These are phyloP conservation scores for Candida glucosophila DNA, from an alignment of 1,139 yeast genomes.

Conservation along the genomic window DNA sequence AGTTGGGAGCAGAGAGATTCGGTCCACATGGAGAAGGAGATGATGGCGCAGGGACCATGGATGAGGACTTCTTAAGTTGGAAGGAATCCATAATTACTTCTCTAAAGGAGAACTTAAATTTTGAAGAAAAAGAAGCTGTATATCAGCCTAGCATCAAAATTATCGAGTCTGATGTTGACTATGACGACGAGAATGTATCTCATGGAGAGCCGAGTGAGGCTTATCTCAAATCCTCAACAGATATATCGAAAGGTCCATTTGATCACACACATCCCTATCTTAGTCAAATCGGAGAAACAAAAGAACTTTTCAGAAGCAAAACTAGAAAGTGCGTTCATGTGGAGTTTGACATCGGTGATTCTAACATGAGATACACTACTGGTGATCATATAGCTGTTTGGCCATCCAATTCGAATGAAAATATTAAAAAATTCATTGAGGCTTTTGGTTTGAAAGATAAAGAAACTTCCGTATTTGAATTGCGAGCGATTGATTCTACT, in stretches of 20 bases:
- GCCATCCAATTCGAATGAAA: constrained; percentile 83
- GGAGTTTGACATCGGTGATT: constrained; percentile 72
- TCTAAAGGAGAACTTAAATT: constrained; percentile 54
- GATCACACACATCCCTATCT: constrained; percentile 78
- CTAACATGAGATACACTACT: constrained; percentile 78
- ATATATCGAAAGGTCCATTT: constrained; percentile 65
- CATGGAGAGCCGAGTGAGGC: constrained; percentile 78
- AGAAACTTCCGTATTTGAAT: constrained; percentile 48
- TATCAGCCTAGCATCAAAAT: constrained; percentile 70
- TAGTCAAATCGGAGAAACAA: constrained; percentile 54
- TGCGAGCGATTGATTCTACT: constrained; percentile 71
- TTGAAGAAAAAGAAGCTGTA: constrained; percentile 67
- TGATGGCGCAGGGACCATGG: constrained; percentile 90
- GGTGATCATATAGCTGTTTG: constrained; percentile 95
- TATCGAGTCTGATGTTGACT: constrained; percentile 20
- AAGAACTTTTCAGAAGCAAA: constrained; percentile 61
- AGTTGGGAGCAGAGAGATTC: constrained; percentile 63
- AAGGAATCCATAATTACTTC: constrained; percentile 67
- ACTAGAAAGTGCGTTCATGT: constrained; percentile 82
- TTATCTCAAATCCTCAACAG: constrained; percentile 37
- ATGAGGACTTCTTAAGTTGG: constrained; percentile 93
- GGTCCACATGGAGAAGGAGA: constrained; percentile 86
- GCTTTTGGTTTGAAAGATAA: constrained; percentile 55
- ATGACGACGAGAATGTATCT: constrained; percentile 42
- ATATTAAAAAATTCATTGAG: constrained; percentile 53